These are phyloP conservation scores for Echites panduratus DNA, from an alignment of 257 asterid species.

Conservation along the genomic window DNA sequence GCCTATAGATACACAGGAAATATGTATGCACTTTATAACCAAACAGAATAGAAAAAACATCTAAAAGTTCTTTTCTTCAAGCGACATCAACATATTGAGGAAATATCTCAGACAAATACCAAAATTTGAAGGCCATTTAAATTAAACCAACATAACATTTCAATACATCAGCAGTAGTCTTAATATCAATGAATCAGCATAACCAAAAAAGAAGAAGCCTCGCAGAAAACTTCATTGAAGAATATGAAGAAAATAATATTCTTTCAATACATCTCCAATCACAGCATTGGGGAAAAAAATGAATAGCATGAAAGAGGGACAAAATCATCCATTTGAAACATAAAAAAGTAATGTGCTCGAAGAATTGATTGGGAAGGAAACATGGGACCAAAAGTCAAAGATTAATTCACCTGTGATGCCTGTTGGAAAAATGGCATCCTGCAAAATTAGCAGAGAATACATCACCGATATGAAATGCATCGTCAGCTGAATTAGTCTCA, in stretches of 20 bases:
- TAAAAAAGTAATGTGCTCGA: not conserved
- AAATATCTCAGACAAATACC: not conserved
- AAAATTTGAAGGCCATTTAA: not conserved
- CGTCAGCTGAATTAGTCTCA: not conserved
- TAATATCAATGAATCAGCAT: not conserved
- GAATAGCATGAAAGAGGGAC: not conserved
- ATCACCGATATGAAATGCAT: constrained; percentile 15
- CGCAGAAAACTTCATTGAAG: not conserved
- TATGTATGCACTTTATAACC: not conserved
- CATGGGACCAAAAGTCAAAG: not conserved
- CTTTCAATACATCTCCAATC: not conserved
- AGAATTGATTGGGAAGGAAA: constrained; percentile 4
- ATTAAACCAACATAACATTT: not conserved
- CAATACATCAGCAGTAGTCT: not conserved
- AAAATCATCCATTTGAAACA: not conserved
- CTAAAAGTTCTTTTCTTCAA: not conserved
- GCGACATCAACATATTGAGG: not conserved
- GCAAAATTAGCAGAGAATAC: constrained; percentile 23
- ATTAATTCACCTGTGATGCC: constrained; percentile 57
- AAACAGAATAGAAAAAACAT: not conserved
- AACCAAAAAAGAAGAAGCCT: not conserved
- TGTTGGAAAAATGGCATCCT: constrained; percentile 66
- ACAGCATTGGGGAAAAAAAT: not conserved
- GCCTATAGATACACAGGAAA: constrained; percentile 25
- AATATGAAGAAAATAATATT: not conserved